Percentiles rank a stretch among this genome's conserved stretches.
Evolutionary conservation across 805 yeast genomes (phyloP).

Genomic region (Isabelozyma pseudorhagii): DNA sequence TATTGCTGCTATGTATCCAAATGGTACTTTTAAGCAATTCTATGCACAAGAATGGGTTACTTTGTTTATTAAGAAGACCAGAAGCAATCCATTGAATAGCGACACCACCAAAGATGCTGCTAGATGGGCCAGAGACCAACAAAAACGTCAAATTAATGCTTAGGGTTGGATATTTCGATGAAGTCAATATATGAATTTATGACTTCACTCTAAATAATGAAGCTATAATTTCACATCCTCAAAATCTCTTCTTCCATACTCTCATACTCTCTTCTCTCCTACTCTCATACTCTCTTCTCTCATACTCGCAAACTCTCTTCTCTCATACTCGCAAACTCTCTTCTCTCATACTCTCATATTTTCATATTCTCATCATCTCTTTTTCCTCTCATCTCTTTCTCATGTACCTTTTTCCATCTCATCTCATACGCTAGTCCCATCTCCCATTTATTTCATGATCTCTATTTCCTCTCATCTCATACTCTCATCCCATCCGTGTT

Average conservation of each 20-base stretch:
- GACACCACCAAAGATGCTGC: conserved; percentile 85
- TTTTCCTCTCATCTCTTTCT: neutral
- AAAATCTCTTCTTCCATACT: conserved; percentile 3
- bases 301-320: conserved; percentile 5
- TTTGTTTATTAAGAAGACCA: conserved; percentile 69
- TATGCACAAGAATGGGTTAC: conserved; percentile 78
- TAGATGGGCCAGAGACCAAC: conserved; percentile 94
- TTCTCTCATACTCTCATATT: conserved; percentile 6
- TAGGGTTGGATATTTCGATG: neutral
- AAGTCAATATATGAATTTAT: too few relatives aligned
- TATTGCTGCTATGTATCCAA: conserved; percentile 79
- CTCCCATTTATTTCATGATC: too few relatives aligned
- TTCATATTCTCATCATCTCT: conserved; percentile 3
- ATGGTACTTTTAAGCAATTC: conserved; percentile 66
- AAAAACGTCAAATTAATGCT: conserved; percentile 38
- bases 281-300: conserved; percentile 4
- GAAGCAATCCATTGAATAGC: conserved; percentile 58
- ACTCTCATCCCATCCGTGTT: too few relatives aligned
- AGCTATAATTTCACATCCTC: too few relatives aligned
- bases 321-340: conserved; percentile 3
- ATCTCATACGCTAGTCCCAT: too few relatives aligned
- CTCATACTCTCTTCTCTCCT: conserved; percentile 2
- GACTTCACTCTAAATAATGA: too few relatives aligned
- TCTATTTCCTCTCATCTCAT: too few relatives aligned
- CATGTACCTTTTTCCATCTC: too few relatives aligned